Percentiles rank a stretch among this genome's conserved stretches.
These are phyloP conservation scores for Penicillium sp. DNA, from an alignment of 2,329 filamentous ascomycete species.

Conservation along the genomic window DNA sequence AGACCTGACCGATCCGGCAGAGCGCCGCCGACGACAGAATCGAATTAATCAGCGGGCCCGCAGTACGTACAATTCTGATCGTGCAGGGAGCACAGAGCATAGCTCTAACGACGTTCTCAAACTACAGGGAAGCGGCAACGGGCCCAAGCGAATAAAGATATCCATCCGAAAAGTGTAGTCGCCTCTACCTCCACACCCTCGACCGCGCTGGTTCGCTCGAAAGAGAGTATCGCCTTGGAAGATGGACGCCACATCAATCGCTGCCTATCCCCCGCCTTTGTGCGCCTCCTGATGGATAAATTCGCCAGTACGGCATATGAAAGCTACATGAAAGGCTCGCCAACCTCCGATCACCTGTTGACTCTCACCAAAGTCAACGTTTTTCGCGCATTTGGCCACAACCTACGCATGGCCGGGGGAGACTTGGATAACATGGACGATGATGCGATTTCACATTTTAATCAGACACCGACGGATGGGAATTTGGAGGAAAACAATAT, in stretches of 20 bases:
- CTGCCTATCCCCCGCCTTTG: constrained; percentile 1
- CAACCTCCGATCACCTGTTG: constrained; percentile 38
- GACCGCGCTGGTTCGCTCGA: background rate
- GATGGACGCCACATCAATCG: background rate
- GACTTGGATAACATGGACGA: constrained; percentile 28
- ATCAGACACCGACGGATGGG: constrained; percentile 1
- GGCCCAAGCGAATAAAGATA: constrained; percentile 13
- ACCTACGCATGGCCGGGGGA: constrained; percentile 35
- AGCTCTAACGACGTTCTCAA: background rate
- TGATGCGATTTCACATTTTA: constrained; percentile 35
- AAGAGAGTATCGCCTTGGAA: background rate
- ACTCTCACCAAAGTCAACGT: constrained; percentile 40
- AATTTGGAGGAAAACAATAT: constrained; percentile 13
- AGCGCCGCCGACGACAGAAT: constrained; percentile 35
- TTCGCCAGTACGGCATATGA: constrained; percentile 28
- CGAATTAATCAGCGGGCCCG: constrained; percentile 37
- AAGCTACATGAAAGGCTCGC: constrained; percentile 31
- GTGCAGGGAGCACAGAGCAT: background rate
- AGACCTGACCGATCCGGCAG: constrained; percentile 30
- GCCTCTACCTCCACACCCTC: background rate
- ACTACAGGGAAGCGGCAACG: constrained; percentile 28
- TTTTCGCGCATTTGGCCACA: constrained; percentile 37
- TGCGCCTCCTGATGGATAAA: constrained; percentile 11
- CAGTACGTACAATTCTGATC: constrained; percentile 21
- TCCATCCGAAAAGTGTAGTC: constrained; percentile 17